Percentiles rank a stretch among this genome's conserved stretches.
phyloP scores from a whole-genome alignment of 768 basidiomycete genomes.

The Hericium rajendrae region DNA sequence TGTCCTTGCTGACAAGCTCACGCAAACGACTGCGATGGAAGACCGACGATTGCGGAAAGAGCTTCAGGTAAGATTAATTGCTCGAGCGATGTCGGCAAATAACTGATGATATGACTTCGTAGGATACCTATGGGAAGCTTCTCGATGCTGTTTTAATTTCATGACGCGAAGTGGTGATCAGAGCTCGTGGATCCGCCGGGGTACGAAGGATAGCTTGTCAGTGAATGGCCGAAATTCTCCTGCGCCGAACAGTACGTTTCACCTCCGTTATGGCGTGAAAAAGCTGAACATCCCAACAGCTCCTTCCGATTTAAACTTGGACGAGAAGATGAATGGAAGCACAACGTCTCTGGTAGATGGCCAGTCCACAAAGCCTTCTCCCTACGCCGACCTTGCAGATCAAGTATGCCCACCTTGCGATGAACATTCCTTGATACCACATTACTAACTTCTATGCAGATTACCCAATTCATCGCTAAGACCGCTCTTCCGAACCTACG shows the following conservation, averaged over 20 bases:
- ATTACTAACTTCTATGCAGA: conserved; percentile 29
- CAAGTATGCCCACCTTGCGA: conserved; percentile 30
- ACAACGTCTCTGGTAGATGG: conserved; percentile 25
- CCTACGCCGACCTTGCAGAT: conserved; percentile 31
- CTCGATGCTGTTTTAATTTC: conserved; percentile 71
- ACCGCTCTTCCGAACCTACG: conserved; percentile 67
- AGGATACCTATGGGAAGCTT: conserved; percentile 82
- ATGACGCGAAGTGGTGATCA: conserved; percentile 64
- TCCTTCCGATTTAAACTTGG: conserved; percentile 32
- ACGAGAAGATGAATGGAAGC: conserved; percentile 50
- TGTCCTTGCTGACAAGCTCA: conserved; percentile 73
- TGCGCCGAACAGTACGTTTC: conserved; percentile 38
- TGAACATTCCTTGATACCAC: not conserved
- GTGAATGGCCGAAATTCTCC: conserved; percentile 69
- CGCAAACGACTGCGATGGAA: conserved; percentile 85
- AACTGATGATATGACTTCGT: conserved; percentile 1
- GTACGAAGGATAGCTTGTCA: conserved; percentile 49
- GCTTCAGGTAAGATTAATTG: conserved; percentile 47
- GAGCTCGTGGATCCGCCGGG: conserved; percentile 70
- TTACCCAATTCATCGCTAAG: conserved; percentile 61
- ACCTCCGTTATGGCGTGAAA: not conserved
- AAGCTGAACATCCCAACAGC: conserved; percentile 4
- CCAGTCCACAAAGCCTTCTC: conserved; percentile 20
- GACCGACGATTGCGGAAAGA: conserved; percentile 85
- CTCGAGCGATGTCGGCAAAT: not conserved